Conservation (phyloP, 176 grass and related monocot genomes). For the Tillandsia fasciculata region DNA sequence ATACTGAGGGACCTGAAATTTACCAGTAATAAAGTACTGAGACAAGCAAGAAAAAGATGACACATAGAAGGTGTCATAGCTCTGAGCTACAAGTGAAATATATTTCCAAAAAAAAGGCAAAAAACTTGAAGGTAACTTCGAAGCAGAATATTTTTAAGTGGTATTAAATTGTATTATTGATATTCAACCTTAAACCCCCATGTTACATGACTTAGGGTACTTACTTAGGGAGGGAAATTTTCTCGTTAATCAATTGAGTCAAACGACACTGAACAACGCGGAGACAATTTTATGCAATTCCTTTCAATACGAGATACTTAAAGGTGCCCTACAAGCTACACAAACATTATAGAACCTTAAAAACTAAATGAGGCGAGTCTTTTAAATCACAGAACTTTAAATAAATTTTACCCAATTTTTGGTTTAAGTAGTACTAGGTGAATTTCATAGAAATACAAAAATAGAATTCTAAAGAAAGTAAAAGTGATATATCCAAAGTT, state of each 20-base stretch:
- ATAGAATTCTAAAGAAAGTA: too few species aligned
- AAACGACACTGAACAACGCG: not conserved
- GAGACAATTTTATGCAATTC: not conserved
- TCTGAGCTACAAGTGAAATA: not conserved
- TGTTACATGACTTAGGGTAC: not conserved
- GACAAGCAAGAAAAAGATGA: not conserved
- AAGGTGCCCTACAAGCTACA: too few species aligned
- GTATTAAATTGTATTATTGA: not conserved
- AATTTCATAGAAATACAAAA: too few species aligned
- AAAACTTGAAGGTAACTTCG: not conserved
- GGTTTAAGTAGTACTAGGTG: too few species aligned
- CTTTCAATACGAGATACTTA: too few species aligned
- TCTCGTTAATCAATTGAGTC: not conserved
- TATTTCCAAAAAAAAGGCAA: not conserved
- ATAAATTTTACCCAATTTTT: too few species aligned
- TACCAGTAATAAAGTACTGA: slow-evolving; percentile 3
- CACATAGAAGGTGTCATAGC: too few species aligned
- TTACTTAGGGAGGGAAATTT: not conserved
- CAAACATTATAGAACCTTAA: too few species aligned
- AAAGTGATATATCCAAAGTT: too few species aligned
- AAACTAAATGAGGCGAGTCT: too few species aligned
- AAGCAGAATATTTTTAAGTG: not conserved
- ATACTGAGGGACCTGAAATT: slow-evolving; percentile 92
- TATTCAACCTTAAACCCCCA: not conserved
- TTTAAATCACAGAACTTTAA: too few species aligned